Evolutionary conservation across 1,284 basidiomycete species (phyloP).

Genomic region (Irpex sp.): DNA sequence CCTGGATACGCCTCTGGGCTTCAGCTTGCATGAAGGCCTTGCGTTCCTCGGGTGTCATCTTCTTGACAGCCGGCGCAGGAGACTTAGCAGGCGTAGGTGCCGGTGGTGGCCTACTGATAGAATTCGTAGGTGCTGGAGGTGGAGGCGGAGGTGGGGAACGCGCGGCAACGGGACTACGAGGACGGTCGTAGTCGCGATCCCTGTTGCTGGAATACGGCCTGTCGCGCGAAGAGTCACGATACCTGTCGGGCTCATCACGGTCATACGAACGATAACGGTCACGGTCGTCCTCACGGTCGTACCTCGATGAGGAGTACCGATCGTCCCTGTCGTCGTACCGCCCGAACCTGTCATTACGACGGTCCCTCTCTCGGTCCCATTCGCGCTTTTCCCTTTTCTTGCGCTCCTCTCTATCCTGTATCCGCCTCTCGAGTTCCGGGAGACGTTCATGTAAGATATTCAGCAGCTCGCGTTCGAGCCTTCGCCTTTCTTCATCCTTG

Average conservation of each 20-base stretch:
- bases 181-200: constrained; percentile 36
- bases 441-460: constrained; percentile 88
- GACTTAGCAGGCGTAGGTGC: constrained; percentile 49
- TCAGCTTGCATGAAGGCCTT: constrained; percentile 79
- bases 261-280: constrained; percentile 19
- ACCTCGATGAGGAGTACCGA: constrained; percentile 7
- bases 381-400: constrained; percentile 77
- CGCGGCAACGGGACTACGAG: constrained; percentile 46
- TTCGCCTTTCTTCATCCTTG: constrained; percentile 85
- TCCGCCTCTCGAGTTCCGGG: constrained; percentile 85
- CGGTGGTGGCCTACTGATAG: constrained; percentile 40
- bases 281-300: constrained; percentile 22
- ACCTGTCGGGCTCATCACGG: constrained; percentile 29
- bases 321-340: constrained; percentile 48
- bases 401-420: constrained; percentile 78
- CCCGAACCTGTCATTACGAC: constrained; percentile 80
- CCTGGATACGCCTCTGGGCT: constrained; percentile 83
- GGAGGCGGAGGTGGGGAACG: constrained; percentile 48
- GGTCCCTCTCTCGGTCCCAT: constrained; percentile 79
- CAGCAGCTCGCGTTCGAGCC: constrained; percentile 87
- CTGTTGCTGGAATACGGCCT: constrained; percentile 25
- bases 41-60: constrained; percentile 86
- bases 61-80: constrained; percentile 55
- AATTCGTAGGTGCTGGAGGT: constrained; percentile 35
- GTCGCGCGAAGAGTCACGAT: constrained; percentile 20